Conservation (phyloP, 2,329 filamentous ascomycete species). For the Xylariaceae sp. region DNA sequence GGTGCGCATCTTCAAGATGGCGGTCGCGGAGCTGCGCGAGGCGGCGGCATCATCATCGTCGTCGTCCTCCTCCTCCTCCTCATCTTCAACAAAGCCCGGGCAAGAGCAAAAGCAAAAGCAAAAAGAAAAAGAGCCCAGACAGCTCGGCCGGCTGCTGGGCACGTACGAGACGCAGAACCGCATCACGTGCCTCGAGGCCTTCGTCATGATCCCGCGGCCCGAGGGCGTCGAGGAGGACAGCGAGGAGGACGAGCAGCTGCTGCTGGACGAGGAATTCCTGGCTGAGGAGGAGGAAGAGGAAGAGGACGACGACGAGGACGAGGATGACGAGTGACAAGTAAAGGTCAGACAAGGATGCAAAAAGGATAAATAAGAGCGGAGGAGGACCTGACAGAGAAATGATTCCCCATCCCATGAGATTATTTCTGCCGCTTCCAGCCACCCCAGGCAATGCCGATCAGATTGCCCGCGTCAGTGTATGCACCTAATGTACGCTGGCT, state of each 20-base stretch:
- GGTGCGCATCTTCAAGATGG: constrained; percentile 68
- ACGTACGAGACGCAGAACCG: constrained; percentile 79
- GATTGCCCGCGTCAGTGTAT: no score
- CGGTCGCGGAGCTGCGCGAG: constrained; percentile 30
- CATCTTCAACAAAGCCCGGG: no score
- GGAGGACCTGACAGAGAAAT: background rate
- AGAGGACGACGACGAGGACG: constrained; percentile 7
- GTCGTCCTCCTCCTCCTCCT: no score
- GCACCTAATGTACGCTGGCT: no score
- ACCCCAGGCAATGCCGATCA: no score
- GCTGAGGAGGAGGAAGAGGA: constrained; percentile 12
- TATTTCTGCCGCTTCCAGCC: no score
- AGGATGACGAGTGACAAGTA: background rate
- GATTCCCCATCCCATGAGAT: constrained; percentile 4
- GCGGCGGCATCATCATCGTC: no score
- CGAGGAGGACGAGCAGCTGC: constrained; percentile 19
- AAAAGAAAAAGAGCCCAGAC: constrained; percentile 18
- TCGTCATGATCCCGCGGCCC: constrained; percentile 69
- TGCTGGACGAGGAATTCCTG: constrained; percentile 16
- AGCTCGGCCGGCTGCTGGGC: constrained; percentile 60
- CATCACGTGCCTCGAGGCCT: constrained; percentile 82
- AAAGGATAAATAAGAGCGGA: background rate
- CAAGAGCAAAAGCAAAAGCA: no score
- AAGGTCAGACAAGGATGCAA: background rate
- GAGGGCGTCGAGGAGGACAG: constrained; percentile 55